Evolutionary conservation across 2,329 filamentous ascomycete species (phyloP), one percentile per base, ranked within the genome.

Genomic region (Colletotrichum sp.): DNA sequence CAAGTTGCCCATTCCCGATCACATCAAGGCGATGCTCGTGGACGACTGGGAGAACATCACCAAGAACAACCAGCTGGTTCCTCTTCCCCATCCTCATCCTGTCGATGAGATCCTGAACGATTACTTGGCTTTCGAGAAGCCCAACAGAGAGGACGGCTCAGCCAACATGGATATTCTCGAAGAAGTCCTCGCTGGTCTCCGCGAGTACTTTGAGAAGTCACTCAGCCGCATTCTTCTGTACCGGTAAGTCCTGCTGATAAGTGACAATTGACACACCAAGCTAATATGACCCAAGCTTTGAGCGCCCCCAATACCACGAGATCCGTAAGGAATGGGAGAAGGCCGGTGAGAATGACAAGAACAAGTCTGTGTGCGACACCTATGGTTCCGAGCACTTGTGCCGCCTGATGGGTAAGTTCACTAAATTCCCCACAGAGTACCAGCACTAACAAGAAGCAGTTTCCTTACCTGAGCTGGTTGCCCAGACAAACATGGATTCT

Each of bases 41-140:
- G 97, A 99, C 83, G 97, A 99, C 84, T 99, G 97, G 97, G 97
- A 99, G 85, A 98, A 98, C 81, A 93, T 99, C 77, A 99, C 97
- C 72, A 99, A 98, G 87, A 97, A 98, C 83, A 92, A 95, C 80
- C 95, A 96, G 82, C 92, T 99, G 6, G 95, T 98, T 36, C 93
- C 95, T 3, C 89, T 99, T 19, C 97, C 97, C 1, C 93, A 95
- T 63, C 88, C 90, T 32, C 91, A 93, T 68, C 92, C 96, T 1
- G 95, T 97, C 76, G 92, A 91, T 78, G 87, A 92, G 78, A 95
- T 99, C 77, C 87, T 99, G 19, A 90, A 95, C 65, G 94, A 96
- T 78, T 99, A 98, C 84, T 88, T 93, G 72, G 89, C 90, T 2
- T 92, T 93, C 81, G 94, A 95, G 86, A 91, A 89, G 77, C 90